These are phyloP conservation scores for Rhizoclosmatium hyalinum DNA, from an alignment of 371 early-diverging fungal genomes.

Conservation along the genomic window DNA sequence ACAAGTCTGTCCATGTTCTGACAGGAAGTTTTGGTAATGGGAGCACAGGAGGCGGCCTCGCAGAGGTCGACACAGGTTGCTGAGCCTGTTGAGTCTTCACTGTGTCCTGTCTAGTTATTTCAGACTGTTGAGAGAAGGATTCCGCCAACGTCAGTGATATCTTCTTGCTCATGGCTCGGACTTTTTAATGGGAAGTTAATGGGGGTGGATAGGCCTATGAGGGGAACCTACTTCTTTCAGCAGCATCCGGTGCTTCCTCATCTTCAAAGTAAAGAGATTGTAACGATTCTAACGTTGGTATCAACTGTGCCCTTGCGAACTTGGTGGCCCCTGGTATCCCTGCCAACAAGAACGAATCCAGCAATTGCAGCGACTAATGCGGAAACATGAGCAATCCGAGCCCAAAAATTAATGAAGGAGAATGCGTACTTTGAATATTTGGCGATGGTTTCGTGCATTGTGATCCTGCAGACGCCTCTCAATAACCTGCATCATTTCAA, in stretches of 20 bases:
- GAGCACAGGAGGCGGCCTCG: background rate
- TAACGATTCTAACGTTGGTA: background rate
- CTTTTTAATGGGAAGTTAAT: background rate
- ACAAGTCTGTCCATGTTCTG: conserved; percentile 26
- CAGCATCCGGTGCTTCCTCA: conserved; percentile 27
- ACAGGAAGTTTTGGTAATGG: conserved; percentile 7
- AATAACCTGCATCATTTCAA: conserved; percentile 13
- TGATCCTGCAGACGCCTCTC: conserved; percentile 14
- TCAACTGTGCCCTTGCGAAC: background rate
- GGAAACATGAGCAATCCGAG: background rate
- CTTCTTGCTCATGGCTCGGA: conserved; percentile 14
- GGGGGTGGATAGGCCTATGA: background rate
- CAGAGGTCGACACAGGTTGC: background rate
- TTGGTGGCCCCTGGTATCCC: conserved; percentile 1
- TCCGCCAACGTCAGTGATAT: background rate
- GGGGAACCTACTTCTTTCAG: conserved; percentile 11
- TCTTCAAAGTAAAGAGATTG: conserved; percentile 21
- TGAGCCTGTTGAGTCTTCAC: background rate
- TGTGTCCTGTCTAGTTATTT: background rate
- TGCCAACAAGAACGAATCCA: conserved; percentile 10
- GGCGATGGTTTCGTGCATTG: conserved; percentile 13
- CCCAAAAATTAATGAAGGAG: background rate
- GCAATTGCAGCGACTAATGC: conserved; percentile 11
- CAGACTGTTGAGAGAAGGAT: background rate
- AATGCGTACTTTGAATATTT: conserved; percentile 11